phyloP scores from a whole-genome alignment of 2,329 filamentous ascomycete species.

The Whalleya microplaca region DNA sequence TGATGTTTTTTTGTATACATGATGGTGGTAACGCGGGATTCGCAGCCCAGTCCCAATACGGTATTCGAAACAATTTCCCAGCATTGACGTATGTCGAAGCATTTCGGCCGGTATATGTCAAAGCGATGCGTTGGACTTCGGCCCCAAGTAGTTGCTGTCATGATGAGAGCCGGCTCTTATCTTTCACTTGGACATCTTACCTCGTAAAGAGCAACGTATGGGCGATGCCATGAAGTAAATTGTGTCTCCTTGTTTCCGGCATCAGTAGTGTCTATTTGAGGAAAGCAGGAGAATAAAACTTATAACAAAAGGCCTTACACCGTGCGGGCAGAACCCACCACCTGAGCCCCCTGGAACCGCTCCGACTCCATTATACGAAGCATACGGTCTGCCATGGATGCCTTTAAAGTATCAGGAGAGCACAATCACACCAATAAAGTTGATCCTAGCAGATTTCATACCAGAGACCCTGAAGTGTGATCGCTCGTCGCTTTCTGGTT shows the following conservation, averaged over 20 bases:
- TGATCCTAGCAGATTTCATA: conserved; percentile 27
- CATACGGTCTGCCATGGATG: conserved; percentile 42
- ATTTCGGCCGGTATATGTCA: conserved; percentile 43
- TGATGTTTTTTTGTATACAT: conserved; percentile 40
- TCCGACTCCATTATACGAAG: conserved; percentile 46
- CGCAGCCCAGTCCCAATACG: conserved; percentile 60
- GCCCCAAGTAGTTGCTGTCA: conserved; percentile 55
- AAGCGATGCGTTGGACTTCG: conserved; percentile 51
- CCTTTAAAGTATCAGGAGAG: conserved; percentile 18
- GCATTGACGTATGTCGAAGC: conserved; percentile 46
- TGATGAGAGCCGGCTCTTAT: conserved; percentile 9
- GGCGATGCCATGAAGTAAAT: conserved; percentile 60
- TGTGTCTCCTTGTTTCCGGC: conserved; percentile 44
- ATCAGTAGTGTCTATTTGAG: not conserved
- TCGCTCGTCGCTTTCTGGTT: conserved; percentile 44
- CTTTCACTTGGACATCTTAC: conserved; percentile 37
- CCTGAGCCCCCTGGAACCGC: conserved; percentile 33
- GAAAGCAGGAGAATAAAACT: conserved; percentile 11
- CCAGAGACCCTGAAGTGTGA: conserved; percentile 58
- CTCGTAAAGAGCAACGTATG: conserved; percentile 59
- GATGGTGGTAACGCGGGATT: conserved; percentile 47
- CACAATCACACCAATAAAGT: not conserved
- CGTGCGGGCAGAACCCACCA: conserved; percentile 38
- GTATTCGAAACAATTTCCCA: conserved; percentile 50
- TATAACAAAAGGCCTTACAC: conserved; percentile 37